These are phyloP conservation scores for Plenodomus tracheiphilus DNA, from an alignment of 2,329 filamentous ascomycete species.

Conservation along the genomic window DNA sequence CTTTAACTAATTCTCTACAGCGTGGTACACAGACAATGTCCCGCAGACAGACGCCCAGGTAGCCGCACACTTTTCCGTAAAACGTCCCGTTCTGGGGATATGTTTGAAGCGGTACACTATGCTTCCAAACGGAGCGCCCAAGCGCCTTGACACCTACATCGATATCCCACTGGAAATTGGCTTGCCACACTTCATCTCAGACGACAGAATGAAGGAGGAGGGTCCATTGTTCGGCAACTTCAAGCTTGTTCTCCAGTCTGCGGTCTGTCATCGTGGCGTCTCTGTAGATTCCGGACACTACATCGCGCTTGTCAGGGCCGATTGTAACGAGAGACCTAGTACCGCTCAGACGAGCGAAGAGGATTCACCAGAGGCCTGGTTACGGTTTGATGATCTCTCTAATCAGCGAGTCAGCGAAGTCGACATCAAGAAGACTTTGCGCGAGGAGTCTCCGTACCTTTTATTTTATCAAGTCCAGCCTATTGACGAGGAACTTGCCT, in stretches of 20 bases:
- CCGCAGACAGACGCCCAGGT: slow-evolving; percentile 75
- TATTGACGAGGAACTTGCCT: slow-evolving; percentile 68
- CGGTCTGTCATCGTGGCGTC: slow-evolving; percentile 87
- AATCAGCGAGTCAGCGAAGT: slow-evolving; percentile 73
- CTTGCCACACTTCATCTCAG: slow-evolving; percentile 86
- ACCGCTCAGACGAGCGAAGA: slow-evolving; percentile 50
- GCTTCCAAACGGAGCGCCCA: slow-evolving; percentile 67
- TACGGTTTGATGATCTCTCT: slow-evolving; percentile 88
- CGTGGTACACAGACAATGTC: slow-evolving; percentile 79
- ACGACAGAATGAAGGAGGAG: slow-evolving; percentile 69
- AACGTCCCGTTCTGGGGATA: slow-evolving; percentile 84
- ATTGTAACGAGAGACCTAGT: slow-evolving; percentile 48
- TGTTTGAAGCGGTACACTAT: slow-evolving; percentile 90
- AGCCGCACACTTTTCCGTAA: slow-evolving; percentile 81
- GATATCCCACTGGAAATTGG: slow-evolving; percentile 87
- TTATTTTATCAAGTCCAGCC: slow-evolving; percentile 95
- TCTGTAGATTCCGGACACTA: slow-evolving; percentile 91
- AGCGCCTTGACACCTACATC: slow-evolving; percentile 77
- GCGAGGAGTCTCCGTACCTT: slow-evolving; percentile 88
- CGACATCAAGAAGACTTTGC: slow-evolving; percentile 76
- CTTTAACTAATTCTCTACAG: slow-evolving; percentile 50
- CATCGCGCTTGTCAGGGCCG: slow-evolving; percentile 78
- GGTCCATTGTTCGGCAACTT: slow-evolving; percentile 81
- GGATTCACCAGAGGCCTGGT: slow-evolving; percentile 63
- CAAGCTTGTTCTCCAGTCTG: slow-evolving; percentile 86